phyloP scores from a whole-genome alignment of 495 filamentous ascomycete genomes.

The Baudoinia panamericana region DNA sequence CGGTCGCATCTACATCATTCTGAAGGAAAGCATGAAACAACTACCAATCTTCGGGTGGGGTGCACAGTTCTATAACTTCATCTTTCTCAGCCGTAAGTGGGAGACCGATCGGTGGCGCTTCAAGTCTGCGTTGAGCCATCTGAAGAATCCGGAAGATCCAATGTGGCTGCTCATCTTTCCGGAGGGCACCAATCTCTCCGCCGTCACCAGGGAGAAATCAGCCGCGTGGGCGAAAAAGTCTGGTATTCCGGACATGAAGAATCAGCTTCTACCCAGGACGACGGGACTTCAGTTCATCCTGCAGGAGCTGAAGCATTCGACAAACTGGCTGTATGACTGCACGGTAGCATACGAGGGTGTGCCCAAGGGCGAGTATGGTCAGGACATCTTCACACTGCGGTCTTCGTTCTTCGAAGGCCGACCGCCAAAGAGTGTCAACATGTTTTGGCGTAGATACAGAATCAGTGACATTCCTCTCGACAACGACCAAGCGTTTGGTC shows the following conservation, averaged over 20 bases:
- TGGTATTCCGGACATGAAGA: conserved; percentile 32
- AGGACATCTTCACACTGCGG: conserved; percentile 33
- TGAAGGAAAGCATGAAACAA: conserved; percentile 32
- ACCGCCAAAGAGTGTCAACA: conserved; percentile 33
- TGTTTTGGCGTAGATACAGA: conserved; percentile 33
- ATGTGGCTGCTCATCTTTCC: conserved; percentile 36
- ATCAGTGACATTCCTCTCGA: conserved; percentile 28
- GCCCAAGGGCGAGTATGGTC: conserved; percentile 30
- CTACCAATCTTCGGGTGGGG: conserved; percentile 32
- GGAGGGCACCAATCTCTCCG: conserved; percentile 32
- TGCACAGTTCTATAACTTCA: conserved; percentile 33
- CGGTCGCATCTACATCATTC: conserved; percentile 33
- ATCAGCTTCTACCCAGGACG: conserved; percentile 31
- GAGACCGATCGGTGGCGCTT: conserved; percentile 27
- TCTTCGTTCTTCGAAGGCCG: conserved; percentile 33
- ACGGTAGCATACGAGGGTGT: conserved; percentile 34
- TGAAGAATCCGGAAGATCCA: conserved; percentile 28
- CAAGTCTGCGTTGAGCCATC: conserved; percentile 24
- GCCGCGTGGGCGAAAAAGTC: conserved; percentile 29
- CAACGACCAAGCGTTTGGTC: conserved; percentile 27
- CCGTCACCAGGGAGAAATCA: conserved; percentile 26
- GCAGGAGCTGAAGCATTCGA: conserved; percentile 27
- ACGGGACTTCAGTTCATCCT: conserved; percentile 32
- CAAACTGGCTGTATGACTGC: conserved; percentile 33
- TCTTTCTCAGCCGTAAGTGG: conserved; percentile 32